phyloP scores from a whole-genome alignment of 2,329 filamentous ascomycete species.

The Escovopsis sp. region DNA sequence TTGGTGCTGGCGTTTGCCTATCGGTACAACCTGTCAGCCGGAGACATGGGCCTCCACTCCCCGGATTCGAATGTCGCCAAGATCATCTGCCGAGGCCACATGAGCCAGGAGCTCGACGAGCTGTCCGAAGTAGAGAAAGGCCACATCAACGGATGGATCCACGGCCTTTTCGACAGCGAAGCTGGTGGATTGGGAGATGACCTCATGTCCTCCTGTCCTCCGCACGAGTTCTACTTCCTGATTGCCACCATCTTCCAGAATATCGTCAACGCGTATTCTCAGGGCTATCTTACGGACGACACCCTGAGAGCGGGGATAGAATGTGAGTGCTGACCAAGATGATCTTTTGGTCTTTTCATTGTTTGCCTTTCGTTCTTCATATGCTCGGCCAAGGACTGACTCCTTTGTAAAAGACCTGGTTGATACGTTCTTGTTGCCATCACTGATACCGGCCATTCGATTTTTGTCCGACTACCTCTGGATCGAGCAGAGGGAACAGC shows the following conservation, averaged over 20 bases:
- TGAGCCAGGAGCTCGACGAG: conserved; percentile 41
- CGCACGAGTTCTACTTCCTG: conserved; percentile 68
- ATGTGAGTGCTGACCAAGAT: conserved; percentile 32
- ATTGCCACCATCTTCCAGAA: conserved; percentile 65
- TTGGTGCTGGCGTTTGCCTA: conserved; percentile 61
- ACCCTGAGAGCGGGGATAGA: conserved; percentile 61
- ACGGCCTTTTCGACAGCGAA: conserved; percentile 61
- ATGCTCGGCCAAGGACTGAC: background rate
- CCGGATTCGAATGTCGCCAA: conserved; percentile 53
- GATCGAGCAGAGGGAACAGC: conserved; percentile 49
- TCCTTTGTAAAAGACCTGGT: conserved; percentile 41
- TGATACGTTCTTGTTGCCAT: conserved; percentile 67
- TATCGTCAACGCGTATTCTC: conserved; percentile 54
- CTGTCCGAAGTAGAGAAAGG: conserved; percentile 47
- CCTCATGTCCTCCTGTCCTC: conserved; percentile 65
- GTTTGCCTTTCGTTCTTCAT: no score
- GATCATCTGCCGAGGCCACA: conserved; percentile 44
- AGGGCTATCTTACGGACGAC: conserved; percentile 50
- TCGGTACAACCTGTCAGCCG: conserved; percentile 50
- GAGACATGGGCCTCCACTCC: conserved; percentile 46
- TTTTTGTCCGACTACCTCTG: conserved; percentile 59
- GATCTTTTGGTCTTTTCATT: no score
- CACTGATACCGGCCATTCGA: conserved; percentile 55
- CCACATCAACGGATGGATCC: conserved; percentile 60
- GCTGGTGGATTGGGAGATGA: conserved; percentile 62